These are phyloP conservation scores for Plectosphaerella plurivora DNA, from an alignment of 2,329 filamentous ascomycete species.

Conservation along the genomic window DNA sequence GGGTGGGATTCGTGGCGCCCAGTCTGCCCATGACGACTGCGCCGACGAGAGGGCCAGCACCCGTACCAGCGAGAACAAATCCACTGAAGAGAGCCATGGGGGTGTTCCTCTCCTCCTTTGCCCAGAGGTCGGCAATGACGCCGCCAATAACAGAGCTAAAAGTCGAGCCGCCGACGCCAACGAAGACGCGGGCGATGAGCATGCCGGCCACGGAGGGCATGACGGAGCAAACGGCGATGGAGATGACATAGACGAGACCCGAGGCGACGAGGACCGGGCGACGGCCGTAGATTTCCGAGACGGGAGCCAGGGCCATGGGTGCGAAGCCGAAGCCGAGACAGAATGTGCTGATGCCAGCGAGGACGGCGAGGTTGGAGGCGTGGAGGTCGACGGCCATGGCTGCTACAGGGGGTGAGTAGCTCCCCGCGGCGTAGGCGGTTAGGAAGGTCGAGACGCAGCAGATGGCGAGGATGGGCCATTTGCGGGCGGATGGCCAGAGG, in stretches of 20 bases:
- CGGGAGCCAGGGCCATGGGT: constrained; percentile 83
- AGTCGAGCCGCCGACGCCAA: constrained; percentile 70
- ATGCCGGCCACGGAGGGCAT: constrained; percentile 68
- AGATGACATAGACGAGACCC: constrained; percentile 66
- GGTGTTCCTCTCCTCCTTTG: constrained; percentile 73
- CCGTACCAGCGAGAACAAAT: constrained; percentile 72
- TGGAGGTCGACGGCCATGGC: constrained; percentile 64
- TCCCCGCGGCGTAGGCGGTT: constrained; percentile 76
- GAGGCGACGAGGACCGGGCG: constrained; percentile 75
- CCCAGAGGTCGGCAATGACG: constrained; percentile 82
- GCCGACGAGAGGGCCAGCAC: constrained; percentile 68
- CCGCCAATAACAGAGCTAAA: constrained; percentile 93
- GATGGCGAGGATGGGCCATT: constrained; percentile 66
- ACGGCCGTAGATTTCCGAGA: constrained; percentile 84
- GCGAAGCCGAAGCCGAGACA: constrained; percentile 76
- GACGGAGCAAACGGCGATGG: constrained; percentile 69
- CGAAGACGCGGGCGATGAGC: constrained; percentile 69
- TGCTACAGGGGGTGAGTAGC: constrained; percentile 66
- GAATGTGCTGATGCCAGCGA: constrained; percentile 76
- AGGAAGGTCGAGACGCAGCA: constrained; percentile 72
- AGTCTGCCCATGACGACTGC: constrained; percentile 64
- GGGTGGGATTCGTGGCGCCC: constrained; percentile 25
- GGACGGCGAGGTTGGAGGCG: constrained; percentile 60
- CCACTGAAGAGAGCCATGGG: constrained; percentile 90
- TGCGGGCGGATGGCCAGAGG: constrained; percentile 65